Percentiles rank a stretch among this genome's conserved stretches.
phyloP scores from a whole-genome alignment of 208 protist species.

The Vickermania spadyakhi region DNA sequence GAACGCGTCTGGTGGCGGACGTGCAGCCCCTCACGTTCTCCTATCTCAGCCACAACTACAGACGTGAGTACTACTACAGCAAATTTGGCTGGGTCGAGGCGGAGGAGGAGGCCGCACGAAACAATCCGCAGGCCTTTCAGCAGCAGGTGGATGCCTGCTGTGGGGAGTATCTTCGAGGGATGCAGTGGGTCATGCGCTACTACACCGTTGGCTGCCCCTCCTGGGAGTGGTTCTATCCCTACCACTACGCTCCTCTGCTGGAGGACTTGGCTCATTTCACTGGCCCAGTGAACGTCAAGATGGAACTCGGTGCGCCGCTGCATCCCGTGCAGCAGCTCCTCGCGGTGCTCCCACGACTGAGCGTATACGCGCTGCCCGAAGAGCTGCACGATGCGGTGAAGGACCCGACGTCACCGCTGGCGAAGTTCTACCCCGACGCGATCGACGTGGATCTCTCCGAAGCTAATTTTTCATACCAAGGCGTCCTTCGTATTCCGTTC shows the following conservation, averaged over 20 bases:
- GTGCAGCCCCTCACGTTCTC: conserved; percentile 66
- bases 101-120: conserved; percentile 12
- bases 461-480: conserved; percentile 91
- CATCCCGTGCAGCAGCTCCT: conserved; percentile 98
- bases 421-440: conserved; percentile 95
- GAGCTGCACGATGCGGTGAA: conserved; percentile 87
- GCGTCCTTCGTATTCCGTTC: conserved; percentile 82
- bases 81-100: conserved; percentile 70
- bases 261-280: conserved; percentile 69
- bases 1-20: conserved; percentile 45
- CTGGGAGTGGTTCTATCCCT: conserved; percentile 99
- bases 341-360: conserved; percentile 91
- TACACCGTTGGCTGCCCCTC: conserved; percentile 97
- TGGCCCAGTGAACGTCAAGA: conserved; percentile 45
- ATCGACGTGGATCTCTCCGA: conserved; percentile 97
- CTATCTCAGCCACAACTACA: conserved; percentile 60
- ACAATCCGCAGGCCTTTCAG: conserved; percentile 49
- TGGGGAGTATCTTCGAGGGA: conserved; percentile 92
- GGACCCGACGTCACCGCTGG: conserved; percentile 88
- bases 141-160: conserved; percentile 53
- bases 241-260: conserved; percentile 98
- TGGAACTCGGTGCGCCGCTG: conserved; percentile 81
- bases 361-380: conserved; percentile 86
- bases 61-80: conserved; percentile 67
- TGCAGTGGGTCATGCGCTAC: conserved; percentile 99